Conservation (phyloP, 2,329 filamentous ascomycete genomes). For the Mollisia scopiformis region DNA sequence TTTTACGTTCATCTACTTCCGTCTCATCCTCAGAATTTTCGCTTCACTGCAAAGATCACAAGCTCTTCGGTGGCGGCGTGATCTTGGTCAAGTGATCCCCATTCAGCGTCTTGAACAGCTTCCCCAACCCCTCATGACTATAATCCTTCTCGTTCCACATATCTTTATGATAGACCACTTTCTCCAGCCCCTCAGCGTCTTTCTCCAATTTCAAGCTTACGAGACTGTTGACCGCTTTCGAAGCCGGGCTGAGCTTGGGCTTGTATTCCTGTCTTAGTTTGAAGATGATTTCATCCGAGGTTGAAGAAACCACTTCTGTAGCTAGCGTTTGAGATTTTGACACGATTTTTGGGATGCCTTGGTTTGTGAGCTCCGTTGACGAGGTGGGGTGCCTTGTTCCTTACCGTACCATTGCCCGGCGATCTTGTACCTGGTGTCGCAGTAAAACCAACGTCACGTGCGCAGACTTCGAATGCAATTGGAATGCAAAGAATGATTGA, state of each 20-base stretch:
- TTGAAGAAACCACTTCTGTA: conserved; percentile 44
- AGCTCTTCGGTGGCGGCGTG: conserved; percentile 40
- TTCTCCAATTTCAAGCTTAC: conserved; percentile 43
- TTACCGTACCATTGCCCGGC: conserved; percentile 50
- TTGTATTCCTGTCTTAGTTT: conserved; percentile 52
- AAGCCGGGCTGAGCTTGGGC: conserved; percentile 40
- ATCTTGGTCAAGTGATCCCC: conserved; percentile 46
- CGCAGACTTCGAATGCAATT: too few species aligned
- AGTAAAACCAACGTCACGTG: too few species aligned
- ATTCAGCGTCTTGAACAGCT: conserved; percentile 52
- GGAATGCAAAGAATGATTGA: neutral
- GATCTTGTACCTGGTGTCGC: conserved; percentile 53
- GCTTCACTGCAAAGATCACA: conserved; percentile 13
- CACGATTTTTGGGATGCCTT: conserved; percentile 46
- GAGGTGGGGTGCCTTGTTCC: neutral
- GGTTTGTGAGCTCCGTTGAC: neutral
- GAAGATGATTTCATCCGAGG: conserved; percentile 45
- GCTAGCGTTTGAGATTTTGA: conserved; percentile 42
- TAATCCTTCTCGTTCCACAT: conserved; percentile 54
- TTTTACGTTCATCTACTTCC: neutral
- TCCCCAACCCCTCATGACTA: conserved; percentile 48
- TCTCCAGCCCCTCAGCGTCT: conserved; percentile 34
- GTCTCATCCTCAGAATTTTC: neutral
- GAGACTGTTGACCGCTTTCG: conserved; percentile 44
- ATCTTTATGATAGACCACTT: conserved; percentile 51